Evolutionary conservation across 2,329 filamentous ascomycete species (phyloP), one percentile per base, ranked within the genome.

Genomic region (Keithomyces neogunnii): DNA sequence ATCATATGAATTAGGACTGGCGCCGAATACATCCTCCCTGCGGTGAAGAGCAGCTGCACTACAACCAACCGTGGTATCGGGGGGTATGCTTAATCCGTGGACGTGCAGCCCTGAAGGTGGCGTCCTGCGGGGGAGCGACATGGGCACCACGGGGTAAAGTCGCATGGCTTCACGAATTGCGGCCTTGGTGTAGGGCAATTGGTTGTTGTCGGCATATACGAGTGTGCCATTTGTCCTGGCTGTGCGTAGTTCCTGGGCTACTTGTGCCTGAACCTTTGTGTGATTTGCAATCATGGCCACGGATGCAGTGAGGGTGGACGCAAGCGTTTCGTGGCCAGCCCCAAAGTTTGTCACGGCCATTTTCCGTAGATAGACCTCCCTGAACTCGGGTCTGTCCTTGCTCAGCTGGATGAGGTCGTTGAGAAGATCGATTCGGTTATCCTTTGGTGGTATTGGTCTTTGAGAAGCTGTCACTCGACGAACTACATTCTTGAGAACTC

Each of bases 281-380:
- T 74, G 66, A 0, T 69, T 68, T 1, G 68, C 74, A 29, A 80
- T 65, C 67, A 76, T 70, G 45, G 73, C 64, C 45, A 81, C 59
- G 28, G 70, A 64, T 3, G 76, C 72, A 0, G 75, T 78, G 5
- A 80, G 58, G 0, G 76, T 76, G 1, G 76, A 76, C 9, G 74
- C 74, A 65, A 78, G 69, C 0, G 76, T 80, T 57, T 80, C 76
- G 53, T 80, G 76, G 0, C 76, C 76, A 1, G 76, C 76, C 9
- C 76, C 76, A 56, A 80, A 79, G 55, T 80, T 80, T 2, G 76
- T 78, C 2, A 77, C 66, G 2, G 73, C 74, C 66, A 79, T 74
- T 31, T 76, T 73, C 3, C 72, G 70, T 8, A 80, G 66, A 49
- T 79, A 78, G 0, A 57, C 61, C 30, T 74, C 69, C 0, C 59